Evolutionary conservation across 1,139 yeast genomes (phyloP).

Genomic region (Geotrichum australiense): DNA sequence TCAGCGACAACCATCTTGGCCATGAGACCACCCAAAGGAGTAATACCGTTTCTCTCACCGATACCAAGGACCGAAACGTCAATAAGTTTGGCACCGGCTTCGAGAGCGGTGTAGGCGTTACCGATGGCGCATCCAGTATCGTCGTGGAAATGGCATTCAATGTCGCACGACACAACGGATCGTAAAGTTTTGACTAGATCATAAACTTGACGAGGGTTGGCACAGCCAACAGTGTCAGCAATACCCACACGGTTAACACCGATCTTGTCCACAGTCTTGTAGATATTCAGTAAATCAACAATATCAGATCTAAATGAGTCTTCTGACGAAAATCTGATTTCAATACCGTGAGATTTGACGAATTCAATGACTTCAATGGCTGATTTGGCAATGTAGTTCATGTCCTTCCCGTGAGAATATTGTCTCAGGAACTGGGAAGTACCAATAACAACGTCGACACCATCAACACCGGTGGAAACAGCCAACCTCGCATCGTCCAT

Average conservation of each 20-base stretch:
- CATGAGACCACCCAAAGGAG: conserved; percentile 96
- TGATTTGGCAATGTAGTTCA: conserved; percentile 94
- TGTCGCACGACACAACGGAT: conserved; percentile 92
- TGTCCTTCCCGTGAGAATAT: conserved; percentile 96
- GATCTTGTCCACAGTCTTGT: conserved; percentile 93
- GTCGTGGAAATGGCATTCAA: conserved; percentile 98
- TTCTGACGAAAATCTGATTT: conserved; percentile 93
- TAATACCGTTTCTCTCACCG: conserved; percentile 98
- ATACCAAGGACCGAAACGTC: conserved; percentile 97
- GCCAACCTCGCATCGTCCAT: conserved; percentile 98
- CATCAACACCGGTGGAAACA: conserved; percentile 97
- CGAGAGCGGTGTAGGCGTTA: conserved; percentile 95
- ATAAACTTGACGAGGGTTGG: conserved; percentile 97
- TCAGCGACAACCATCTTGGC: conserved; percentile 99
- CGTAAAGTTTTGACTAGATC: conserved; percentile 91
- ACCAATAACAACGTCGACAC: conserved; percentile 97
- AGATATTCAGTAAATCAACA: conserved; percentile 89
- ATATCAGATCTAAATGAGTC: conserved; percentile 97
- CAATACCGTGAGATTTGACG: conserved; percentile 95
- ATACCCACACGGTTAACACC: conserved; percentile 99
- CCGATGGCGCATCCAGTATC: conserved; percentile 99
- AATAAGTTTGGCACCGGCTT: conserved; percentile 93
- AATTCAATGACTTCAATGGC: conserved; percentile 97
- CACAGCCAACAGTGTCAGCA: conserved; percentile 98
- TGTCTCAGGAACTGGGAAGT: conserved; percentile 93